Evolutionary conservation across 2,329 filamentous ascomycete species (phyloP), one percentile per base, ranked within the genome.

Genomic region (Colletotrichum sp.): DNA sequence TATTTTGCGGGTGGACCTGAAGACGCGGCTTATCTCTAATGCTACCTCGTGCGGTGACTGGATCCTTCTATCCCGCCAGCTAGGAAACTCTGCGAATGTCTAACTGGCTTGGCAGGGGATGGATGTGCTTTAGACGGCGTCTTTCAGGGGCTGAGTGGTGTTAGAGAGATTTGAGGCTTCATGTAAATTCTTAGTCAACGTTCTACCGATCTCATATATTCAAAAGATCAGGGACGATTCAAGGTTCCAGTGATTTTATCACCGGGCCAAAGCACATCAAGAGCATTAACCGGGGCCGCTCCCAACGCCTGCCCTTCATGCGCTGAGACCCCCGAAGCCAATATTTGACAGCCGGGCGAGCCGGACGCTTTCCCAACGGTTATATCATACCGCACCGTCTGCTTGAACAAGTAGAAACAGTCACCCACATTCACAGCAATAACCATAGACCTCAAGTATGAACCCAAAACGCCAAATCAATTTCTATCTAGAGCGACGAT

Each of bases 21-120:
- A 32, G 16, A 66, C 60, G 5, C 39, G 71, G 15, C 30, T 75
- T 9, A 24, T 76, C 5, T 63, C 75, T 5, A 76, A 76, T 16
- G 75, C 75, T 13, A 76, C 75, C 0, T 76, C 75, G 1, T 13
- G 28, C 6, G 75, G 75, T 0, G 39, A 76, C 30, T 75, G 66
- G 65, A 76, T 76, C 1, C 2, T 76, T 12, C 39, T 71, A 4
- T 57, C 75, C 4, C 28, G 48, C 0, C 60, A 67, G 55, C 36
- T 76, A 1, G 69, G 64, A 10, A 52, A 44, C 18, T 52, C 44
- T 13, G 44, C 44, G 0, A 22, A 22, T 22, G n/a, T 52, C 6
- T 52, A 52, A 2, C 0, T 2, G n/a, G 44, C 2, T 2, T 52
- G 44, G 0, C 6, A 22, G n/a, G 3, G 10, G 0, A 13, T 22